phyloP scores from a whole-genome alignment of 139 green algal genomes.

The Chlorella sp. region DNA sequence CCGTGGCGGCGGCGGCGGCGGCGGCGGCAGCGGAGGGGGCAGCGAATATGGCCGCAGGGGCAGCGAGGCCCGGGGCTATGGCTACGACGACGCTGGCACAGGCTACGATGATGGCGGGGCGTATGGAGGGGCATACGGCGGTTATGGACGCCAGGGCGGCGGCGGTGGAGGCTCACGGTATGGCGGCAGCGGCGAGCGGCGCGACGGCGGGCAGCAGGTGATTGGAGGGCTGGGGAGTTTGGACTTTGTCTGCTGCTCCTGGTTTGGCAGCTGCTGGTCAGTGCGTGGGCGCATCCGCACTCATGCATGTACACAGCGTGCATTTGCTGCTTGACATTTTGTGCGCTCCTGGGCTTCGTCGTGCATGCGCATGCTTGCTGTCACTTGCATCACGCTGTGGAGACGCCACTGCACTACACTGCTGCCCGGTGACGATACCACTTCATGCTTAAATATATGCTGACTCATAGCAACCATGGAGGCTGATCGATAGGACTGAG shows the following conservation, averaged over 20 bases:
- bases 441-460: background rate
- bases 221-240: background rate
- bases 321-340: too few relatives aligned
- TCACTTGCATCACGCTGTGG: background rate
- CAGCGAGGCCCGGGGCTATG: background rate
- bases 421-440: slow-evolving; percentile 3
- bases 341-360: too few relatives aligned
- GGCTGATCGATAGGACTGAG: slow-evolving; percentile 29
- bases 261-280: background rate
- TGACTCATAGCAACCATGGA: slow-evolving; percentile 6
- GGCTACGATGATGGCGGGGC: background rate
- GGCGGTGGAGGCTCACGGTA: background rate
- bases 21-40: background rate
- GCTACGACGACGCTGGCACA: background rate
- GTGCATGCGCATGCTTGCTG: background rate
- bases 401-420: too few relatives aligned
- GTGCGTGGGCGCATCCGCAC: background rate
- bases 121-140: background rate
- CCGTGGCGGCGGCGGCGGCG: background rate
- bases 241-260: background rate
- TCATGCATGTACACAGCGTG: background rate
- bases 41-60: background rate
- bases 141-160: background rate
- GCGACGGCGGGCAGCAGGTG: background rate
- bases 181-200: slow-evolving; percentile 4